Percentiles rank a stretch among this genome's conserved stretches.
phyloP scores from a whole-genome alignment of 495 filamentous ascomycete species.

The Chaetomium cochliodes region DNA sequence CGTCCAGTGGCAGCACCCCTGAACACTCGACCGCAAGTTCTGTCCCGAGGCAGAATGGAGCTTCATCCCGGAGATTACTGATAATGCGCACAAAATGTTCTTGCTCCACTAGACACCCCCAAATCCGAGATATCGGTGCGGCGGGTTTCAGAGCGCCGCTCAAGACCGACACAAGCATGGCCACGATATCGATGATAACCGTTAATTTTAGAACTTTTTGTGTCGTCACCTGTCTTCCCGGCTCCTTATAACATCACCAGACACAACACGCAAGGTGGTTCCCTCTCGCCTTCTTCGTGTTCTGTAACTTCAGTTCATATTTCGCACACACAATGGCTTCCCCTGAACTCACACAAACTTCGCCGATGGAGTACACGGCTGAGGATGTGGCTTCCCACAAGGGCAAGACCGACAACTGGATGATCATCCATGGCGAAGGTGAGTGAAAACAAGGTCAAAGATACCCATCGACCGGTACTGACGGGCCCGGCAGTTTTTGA shows the following conservation, averaged over 20 bases:
- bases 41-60: background rate
- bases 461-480: background rate
- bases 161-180: background rate
- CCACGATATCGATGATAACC: background rate
- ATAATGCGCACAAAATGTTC: background rate
- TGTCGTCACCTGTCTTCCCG: background rate
- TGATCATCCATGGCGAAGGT: conserved; percentile 11
- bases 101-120: background rate
- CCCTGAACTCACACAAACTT: too few species aligned
- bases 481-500: conserved; percentile 50
- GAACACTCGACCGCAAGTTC: background rate
- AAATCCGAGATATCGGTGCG: background rate
- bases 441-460: background rate
- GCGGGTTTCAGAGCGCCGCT: background rate
- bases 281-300: background rate
- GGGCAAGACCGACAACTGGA: background rate
- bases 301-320: background rate
- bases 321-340: background rate
- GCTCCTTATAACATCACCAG: background rate
- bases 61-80: background rate
- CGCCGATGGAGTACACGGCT: conserved; percentile 1
- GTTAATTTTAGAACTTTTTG: background rate
- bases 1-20: background rate
- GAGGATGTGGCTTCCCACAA: background rate
- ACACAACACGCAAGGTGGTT: background rate